Percentiles rank a stretch among this genome's conserved stretches.
phyloP scores from a whole-genome alignment of 2,329 filamentous ascomycete species.

The Nannizzia gypsea region DNA sequence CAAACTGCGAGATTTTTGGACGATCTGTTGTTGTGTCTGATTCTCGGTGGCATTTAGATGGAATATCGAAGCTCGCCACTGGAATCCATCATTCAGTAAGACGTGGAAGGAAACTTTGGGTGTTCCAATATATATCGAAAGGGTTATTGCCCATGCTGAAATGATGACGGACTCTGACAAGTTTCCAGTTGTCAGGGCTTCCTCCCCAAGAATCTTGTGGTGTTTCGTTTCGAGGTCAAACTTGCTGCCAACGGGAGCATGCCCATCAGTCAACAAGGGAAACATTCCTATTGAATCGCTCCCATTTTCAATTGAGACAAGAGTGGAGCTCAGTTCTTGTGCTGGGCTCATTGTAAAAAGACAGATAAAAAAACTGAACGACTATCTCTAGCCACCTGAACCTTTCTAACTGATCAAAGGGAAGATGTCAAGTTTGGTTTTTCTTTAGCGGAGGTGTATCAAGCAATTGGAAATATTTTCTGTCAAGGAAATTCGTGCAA shows the following conservation, averaged over 20 bases:
- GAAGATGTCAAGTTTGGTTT: not conserved
- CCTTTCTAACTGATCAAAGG: too few species aligned
- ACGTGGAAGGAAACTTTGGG: slow-evolving; percentile 6
- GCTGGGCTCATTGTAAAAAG: slow-evolving; percentile 16
- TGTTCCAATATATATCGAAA: slow-evolving; percentile 21
- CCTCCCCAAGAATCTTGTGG: not conserved
- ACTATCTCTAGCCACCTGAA: too few species aligned
- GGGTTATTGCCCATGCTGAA: slow-evolving; percentile 29
- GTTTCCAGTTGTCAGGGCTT: slow-evolving; percentile 1
- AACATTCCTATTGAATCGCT: slow-evolving; percentile 9
- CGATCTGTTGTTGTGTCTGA: slow-evolving; percentile 3
- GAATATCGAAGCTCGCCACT: slow-evolving; percentile 6
- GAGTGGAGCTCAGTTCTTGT: slow-evolving; percentile 1
- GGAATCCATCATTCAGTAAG: not conserved
- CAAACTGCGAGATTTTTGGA: slow-evolving; percentile 1
- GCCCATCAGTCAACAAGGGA: slow-evolving; percentile 6
- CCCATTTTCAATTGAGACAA: slow-evolving; percentile 12
- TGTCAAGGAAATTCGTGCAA: not conserved
- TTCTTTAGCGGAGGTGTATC: not conserved
- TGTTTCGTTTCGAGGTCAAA: slow-evolving; percentile 3
- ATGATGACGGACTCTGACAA: slow-evolving; percentile 24
- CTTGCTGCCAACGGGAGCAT: slow-evolving; percentile 6
- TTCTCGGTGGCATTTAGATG: slow-evolving; percentile 2
- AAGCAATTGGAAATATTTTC: not conserved
- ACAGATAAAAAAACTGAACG: too few species aligned